Conservation (phyloP, 164 flowering plant genomes). For the Dillenia turbinata region DNA sequence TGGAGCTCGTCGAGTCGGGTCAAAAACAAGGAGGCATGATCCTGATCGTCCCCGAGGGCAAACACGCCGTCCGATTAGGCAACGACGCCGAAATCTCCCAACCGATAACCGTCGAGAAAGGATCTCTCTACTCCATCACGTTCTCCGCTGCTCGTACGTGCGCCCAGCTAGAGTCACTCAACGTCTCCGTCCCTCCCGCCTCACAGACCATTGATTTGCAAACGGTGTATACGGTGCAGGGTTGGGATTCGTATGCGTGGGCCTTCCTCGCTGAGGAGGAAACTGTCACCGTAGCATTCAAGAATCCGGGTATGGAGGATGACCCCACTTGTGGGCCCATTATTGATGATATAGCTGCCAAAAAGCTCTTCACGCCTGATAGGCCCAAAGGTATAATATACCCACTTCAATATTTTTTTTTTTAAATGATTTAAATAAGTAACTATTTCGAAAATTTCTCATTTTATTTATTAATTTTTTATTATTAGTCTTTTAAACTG, state of each 20-base stretch:
- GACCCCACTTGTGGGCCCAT: slow-evolving; percentile 98
- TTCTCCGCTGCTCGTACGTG: slow-evolving; percentile 98
- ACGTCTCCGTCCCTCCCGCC: slow-evolving; percentile 73
- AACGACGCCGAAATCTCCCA: slow-evolving; percentile 91
- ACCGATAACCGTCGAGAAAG: slow-evolving; percentile 74
- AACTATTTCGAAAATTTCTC: no score
- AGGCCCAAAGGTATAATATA: slow-evolving; percentile 52
- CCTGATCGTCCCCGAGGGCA: slow-evolving; percentile 84
- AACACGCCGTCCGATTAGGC: slow-evolving; percentile 75
- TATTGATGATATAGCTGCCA: slow-evolving; percentile 83
- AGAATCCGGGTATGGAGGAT: slow-evolving; percentile 91
- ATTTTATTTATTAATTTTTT: no score
- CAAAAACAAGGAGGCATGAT: slow-evolving; percentile 94
- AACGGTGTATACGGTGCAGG: slow-evolving; percentile 83
- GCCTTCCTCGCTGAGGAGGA: slow-evolving; percentile 67
- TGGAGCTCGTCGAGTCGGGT: slow-evolving; percentile 74
- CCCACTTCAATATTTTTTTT: not conserved
- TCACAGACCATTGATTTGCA: slow-evolving; percentile 86
- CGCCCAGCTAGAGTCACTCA: slow-evolving; percentile 89
- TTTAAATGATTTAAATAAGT: not conserved
- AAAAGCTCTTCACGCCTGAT: slow-evolving; percentile 84
- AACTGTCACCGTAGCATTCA: slow-evolving; percentile 38
- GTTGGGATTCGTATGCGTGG: slow-evolving; percentile 88
- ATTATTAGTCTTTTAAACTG: no score
- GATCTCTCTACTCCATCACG: slow-evolving; percentile 66